A percentile compares a stretch with the other conserved stretches of the same genome.
Evolutionary conservation across 192 early-diverging fungal genomes (phyloP).

Genomic region (Endogone sp.): DNA sequence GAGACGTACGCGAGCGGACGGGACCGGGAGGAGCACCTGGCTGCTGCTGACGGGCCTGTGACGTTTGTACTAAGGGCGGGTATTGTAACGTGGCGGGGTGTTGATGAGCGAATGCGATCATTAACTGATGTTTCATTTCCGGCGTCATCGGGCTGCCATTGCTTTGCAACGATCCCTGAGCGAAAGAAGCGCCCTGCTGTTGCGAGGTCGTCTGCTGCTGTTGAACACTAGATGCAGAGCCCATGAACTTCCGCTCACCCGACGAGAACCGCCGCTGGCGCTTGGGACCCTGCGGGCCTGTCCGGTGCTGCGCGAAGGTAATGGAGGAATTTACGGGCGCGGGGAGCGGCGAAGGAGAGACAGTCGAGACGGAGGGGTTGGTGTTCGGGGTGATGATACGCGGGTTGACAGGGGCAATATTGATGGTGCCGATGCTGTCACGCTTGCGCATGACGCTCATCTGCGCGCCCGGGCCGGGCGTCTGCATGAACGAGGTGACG

Average conservation of each 20-base stretch:
- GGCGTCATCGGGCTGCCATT: too few relatives aligned
- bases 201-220: background rate
- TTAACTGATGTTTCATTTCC: too few relatives aligned
- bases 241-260: background rate
- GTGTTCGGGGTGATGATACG: conserved; percentile 1
- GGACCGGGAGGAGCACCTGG: too few relatives aligned
- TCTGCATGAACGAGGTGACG: background rate
- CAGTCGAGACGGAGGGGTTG: background rate
- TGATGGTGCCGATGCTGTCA: background rate
- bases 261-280: background rate
- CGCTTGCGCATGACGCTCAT: conserved; percentile 2
- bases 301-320: background rate
- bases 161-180: too few relatives aligned
- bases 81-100: background rate
- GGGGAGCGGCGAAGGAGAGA: background rate
- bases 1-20: background rate
- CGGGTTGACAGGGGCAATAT: background rate
- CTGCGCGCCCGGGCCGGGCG: background rate
- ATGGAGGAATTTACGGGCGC: background rate
- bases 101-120: background rate
- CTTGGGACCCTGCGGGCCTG: background rate
- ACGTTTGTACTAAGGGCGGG: background rate
- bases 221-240: background rate
- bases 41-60: background rate
- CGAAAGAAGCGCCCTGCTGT: background rate